Conservation (phyloP, 352 stramenopile genomes). For the Halophytophthora polymorphica region DNA sequence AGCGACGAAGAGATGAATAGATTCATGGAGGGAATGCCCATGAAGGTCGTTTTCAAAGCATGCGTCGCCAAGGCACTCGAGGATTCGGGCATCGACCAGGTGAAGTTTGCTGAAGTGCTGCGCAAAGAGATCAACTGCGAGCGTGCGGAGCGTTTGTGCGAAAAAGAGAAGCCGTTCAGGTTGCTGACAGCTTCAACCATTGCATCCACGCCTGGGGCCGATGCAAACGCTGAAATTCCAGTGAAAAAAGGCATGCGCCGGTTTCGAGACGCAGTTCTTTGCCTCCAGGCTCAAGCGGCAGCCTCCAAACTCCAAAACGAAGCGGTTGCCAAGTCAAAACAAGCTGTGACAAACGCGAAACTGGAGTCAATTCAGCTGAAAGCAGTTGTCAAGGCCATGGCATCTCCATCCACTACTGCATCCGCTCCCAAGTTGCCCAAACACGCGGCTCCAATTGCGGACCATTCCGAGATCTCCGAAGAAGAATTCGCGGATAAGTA, state of each 20-base stretch:
- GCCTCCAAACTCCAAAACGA: too few relatives aligned
- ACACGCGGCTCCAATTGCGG: background rate
- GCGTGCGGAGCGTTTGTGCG: background rate
- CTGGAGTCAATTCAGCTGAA: background rate
- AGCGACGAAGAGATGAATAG: background rate
- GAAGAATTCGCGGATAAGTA: background rate
- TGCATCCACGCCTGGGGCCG: too few relatives aligned
- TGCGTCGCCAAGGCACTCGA: background rate
- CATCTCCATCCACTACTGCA: background rate
- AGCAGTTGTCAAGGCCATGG: too few relatives aligned
- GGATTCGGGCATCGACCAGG: background rate
- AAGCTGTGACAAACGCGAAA: background rate
- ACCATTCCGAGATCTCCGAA: conserved; percentile 4
- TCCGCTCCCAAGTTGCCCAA: too few relatives aligned
- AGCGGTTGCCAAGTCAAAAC: too few relatives aligned
- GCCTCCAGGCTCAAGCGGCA: background rate
- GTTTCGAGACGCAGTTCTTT: too few relatives aligned
- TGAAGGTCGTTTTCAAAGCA: background rate
- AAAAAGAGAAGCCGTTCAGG: too few relatives aligned
- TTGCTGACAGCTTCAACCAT: too few relatives aligned
- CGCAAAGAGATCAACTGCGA: background rate
- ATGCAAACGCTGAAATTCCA: too few relatives aligned
- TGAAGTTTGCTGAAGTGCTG: background rate
- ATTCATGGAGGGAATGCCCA: background rate
- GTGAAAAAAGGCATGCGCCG: too few relatives aligned